Evolutionary conservation across 169 alveolate genomes (phyloP).

Genomic region (Cystoisospora suis): DNA sequence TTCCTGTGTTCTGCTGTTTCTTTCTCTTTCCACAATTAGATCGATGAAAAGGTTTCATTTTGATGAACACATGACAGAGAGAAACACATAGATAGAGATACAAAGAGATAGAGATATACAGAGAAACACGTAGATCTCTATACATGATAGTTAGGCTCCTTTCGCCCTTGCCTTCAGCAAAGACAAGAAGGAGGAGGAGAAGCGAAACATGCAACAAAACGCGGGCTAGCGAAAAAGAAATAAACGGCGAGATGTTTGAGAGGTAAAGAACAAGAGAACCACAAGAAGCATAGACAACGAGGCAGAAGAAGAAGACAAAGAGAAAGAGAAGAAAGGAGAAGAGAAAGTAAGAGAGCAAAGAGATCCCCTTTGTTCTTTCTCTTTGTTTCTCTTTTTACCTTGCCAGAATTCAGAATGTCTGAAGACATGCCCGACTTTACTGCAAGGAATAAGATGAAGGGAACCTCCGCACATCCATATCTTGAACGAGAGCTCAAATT

Average conservation of each 20-base stretch:
- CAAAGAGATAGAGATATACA: no score
- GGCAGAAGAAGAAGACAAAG: not conserved
- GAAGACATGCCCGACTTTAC: conserved; percentile 70
- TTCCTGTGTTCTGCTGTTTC: no score
- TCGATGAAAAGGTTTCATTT: no score
- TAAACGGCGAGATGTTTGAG: not conserved
- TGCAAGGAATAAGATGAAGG: conserved; percentile 67
- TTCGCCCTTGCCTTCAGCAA: no score
- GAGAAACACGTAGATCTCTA: no score
- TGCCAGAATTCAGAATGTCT: conserved; percentile 64
- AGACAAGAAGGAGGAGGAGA: not conserved
- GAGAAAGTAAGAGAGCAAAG: not conserved
- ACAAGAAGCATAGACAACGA: no score
- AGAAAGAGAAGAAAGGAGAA: not conserved
- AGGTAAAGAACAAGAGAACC: not conserved
- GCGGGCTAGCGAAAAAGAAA: not conserved
- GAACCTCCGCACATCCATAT: conserved; percentile 74
- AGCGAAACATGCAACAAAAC: not conserved
- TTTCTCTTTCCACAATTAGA: no score
- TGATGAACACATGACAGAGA: no score
- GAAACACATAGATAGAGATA: no score
- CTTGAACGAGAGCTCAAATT: conserved; percentile 70
- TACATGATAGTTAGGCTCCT: no score
- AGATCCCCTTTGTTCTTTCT: no score
- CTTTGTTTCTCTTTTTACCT: no score